Conservation (phyloP, 2,329 filamentous ascomycete genomes). For the Pseudogymnoascus sp. region DNA sequence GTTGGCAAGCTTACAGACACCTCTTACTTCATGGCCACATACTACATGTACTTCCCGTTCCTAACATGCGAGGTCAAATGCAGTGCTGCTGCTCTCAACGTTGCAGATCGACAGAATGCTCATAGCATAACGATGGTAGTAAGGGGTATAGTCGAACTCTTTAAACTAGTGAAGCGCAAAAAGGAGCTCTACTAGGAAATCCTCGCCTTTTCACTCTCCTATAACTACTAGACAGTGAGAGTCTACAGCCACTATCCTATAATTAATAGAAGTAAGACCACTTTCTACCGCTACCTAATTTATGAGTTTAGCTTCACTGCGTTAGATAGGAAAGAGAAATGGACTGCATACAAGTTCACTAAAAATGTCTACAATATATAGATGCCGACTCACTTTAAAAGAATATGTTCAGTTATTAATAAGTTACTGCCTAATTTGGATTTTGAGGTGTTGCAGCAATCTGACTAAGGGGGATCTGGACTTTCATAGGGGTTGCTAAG, state of each 20-base stretch:
- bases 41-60: conserved; percentile 44
- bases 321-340: conserved; percentile 15
- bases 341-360: no score
- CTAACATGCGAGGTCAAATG: conserved; percentile 43
- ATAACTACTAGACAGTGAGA: conserved; percentile 18
- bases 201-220: conserved; percentile 34
- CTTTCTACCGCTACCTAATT: conserved; percentile 26
- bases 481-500: conserved; percentile 15
- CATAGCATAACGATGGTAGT: conserved; percentile 37
- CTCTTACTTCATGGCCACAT: conserved; percentile 40
- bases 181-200: no score
- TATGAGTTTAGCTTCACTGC: conserved; percentile 21
- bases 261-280: conserved; percentile 13
- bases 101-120: conserved; percentile 35
- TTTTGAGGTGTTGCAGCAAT: conserved; percentile 17
- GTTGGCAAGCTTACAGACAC: conserved; percentile 31
- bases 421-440: conserved; percentile 23
- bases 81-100: conserved; percentile 30
- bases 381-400: conserved; percentile 19
- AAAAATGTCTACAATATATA: no score
- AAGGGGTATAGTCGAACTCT: conserved; percentile 21
- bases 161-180: no score
- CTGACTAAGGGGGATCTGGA: conserved; percentile 14
- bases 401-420: conserved; percentile 22
- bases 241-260: conserved; percentile 30